Base-by-base conservation (phyloP, 345 rosid species). In the Erysimum cheiranthoides region DNA sequence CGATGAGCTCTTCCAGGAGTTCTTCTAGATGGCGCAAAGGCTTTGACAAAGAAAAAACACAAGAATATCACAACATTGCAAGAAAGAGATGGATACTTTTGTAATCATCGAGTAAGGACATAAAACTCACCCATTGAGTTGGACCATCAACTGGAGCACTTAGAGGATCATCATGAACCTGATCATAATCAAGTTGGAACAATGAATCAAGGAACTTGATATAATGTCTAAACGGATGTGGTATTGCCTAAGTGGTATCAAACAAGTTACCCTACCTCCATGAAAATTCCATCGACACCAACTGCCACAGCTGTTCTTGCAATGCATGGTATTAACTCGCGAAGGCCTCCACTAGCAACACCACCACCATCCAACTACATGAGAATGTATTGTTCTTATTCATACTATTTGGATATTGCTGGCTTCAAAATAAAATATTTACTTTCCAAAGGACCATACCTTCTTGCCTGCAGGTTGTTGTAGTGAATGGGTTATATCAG, bases 331-430 rank as follows among this genome's bases (percentile, higher is more conserved):
- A 95, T 92, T 43, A 90, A 72, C 64, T 92, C 97, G n/a, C 99
- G 96, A 78, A 92, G 96, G 49, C 99, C 99, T 61, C 99, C 97
- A 78, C 99, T 95, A 31, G 99, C 99, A 78, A 95, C 93, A 82
- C 97, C 97, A 76, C 97, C 97, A 74, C 97, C 96, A 52, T 92
- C 97, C 91, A 95, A 79, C 99, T 95, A 75, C 25, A 83, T 3
- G 40, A 66, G 12, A 59, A 75, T 50, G 70, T 43, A 73, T 10
- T 66, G 32, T 72, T 66, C 32, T 56, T 39, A 14, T 57, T 71
- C 5, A 1, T 65, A 10, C n/a, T 54, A 47, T 30, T 4, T 36
- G 21, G 30, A 71, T 70, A 34, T 58, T 49, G 6, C 16, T 68
- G 56, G 10, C 45, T 70, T 62, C 17, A 12, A 69, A 25, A 61